Evolutionary conservation across 2,329 filamentous ascomycete genomes (phyloP).

Genomic region (Cladorrhinum sp.): DNA sequence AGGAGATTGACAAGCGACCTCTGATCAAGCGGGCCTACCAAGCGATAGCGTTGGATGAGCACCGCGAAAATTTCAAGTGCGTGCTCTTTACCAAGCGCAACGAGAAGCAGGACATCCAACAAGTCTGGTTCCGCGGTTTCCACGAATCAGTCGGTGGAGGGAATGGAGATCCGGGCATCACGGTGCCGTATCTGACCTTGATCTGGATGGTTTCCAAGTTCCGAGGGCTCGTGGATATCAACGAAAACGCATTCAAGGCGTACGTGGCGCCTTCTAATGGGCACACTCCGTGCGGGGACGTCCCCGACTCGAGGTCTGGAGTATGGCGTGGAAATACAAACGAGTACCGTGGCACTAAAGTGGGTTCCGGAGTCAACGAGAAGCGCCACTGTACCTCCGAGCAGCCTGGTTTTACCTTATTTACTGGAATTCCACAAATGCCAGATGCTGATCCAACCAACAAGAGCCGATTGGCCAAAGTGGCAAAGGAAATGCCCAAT

Average conservation of each 20-base stretch:
- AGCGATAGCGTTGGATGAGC: constrained; percentile 1
- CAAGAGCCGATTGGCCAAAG: not conserved
- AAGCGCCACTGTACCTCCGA: not conserved
- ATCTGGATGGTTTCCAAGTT: constrained; percentile 5
- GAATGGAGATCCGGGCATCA: not conserved
- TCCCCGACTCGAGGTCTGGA: not conserved
- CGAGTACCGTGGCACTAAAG: not conserved
- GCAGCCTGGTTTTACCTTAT: not conserved
- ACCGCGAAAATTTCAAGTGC: constrained; percentile 7
- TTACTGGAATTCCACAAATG: not conserved
- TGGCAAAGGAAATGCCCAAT: not conserved
- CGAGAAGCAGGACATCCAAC: not conserved
- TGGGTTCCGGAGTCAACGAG: not conserved
- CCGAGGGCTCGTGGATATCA: not conserved
- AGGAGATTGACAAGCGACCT: constrained; percentile 1
- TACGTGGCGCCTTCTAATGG: not conserved
- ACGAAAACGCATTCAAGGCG: not conserved
- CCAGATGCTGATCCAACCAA: not conserved
- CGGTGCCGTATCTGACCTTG: not conserved
- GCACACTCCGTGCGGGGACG: not conserved
- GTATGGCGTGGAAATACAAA: not conserved
- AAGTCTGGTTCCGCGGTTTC: constrained; percentile 10
- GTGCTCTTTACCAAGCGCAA: not conserved
- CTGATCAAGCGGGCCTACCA: constrained; percentile 1
- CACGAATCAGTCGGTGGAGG: constrained; percentile 6